phyloP scores from a whole-genome alignment of 2,329 filamentous ascomycete genomes.

The Pyricularia pennisetigena region DNA sequence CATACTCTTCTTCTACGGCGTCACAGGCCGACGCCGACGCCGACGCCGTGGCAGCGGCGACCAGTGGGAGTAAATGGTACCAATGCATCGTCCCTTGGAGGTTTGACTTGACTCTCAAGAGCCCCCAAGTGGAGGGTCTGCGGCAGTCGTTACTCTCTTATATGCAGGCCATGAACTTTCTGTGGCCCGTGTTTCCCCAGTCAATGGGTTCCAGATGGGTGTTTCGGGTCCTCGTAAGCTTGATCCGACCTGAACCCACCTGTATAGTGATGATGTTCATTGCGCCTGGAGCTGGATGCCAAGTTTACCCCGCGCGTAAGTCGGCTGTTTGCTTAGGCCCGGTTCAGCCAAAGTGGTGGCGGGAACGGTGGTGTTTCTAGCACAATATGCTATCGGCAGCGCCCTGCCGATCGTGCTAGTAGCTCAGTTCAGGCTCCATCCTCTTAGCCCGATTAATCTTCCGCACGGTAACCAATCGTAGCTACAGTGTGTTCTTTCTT shows the following conservation, averaged over 20 bases:
- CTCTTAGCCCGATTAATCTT: neutral
- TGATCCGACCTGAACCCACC: neutral
- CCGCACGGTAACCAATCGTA: neutral
- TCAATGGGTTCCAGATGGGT: neutral
- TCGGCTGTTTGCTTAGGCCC: neutral
- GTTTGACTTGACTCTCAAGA: neutral
- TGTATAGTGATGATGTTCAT: neutral
- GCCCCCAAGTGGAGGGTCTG: neutral
- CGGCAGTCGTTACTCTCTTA: neutral
- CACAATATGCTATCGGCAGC: neutral
- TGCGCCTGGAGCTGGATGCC: neutral
- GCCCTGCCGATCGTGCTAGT: neutral
- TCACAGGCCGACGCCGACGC: neutral
- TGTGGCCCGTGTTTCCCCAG: neutral
- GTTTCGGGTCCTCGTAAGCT: neutral
- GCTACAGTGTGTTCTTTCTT: neutral
- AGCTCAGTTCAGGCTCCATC: neutral
- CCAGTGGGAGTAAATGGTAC: neutral
- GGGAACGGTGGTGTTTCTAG: neutral
- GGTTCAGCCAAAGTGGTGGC: neutral
- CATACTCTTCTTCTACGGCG: constrained; percentile 23
- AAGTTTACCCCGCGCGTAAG: neutral
- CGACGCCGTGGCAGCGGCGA: neutral
- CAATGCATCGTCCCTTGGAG: neutral
- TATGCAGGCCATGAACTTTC: neutral